Conservation (phyloP, 495 filamentous ascomycete genomes). For the Lasiosphaeria ovina region DNA sequence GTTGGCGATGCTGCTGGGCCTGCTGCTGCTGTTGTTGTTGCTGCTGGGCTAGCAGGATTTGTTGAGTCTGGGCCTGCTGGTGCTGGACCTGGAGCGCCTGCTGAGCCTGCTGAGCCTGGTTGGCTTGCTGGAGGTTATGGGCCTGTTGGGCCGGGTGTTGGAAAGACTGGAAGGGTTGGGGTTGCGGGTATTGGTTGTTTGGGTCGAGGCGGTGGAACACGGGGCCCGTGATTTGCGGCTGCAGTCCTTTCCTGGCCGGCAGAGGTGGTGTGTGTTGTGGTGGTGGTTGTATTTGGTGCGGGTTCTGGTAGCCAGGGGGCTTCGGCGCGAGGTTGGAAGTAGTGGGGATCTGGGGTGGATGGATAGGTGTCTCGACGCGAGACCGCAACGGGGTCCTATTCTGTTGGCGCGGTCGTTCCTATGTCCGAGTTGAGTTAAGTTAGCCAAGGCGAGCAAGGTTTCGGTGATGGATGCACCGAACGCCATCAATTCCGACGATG, state of each 20-base stretch:
- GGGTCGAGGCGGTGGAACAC: not conserved
- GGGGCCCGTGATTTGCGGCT: constrained; percentile 2
- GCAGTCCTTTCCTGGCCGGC: constrained; percentile 6
- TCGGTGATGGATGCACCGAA: not conserved
- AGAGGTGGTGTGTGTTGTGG: not conserved
- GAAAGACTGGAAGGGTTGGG: not conserved
- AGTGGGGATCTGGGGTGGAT: constrained; percentile 19
- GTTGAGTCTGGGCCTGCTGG: constrained; percentile 16
- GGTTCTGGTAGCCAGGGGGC: not conserved
- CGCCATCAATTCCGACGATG: too few species aligned
- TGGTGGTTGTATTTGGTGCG: not conserved
- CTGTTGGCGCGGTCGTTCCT: constrained; percentile 4
- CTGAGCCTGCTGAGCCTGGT: not conserved
- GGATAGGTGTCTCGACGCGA: constrained; percentile 21
- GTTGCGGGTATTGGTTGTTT: constrained; percentile 12
- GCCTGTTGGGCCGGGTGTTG: constrained; percentile 1
- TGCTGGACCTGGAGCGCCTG: constrained; percentile 6
- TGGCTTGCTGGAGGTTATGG: not conserved
- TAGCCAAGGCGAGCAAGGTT: not conserved
- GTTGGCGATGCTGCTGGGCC: constrained; percentile 8
- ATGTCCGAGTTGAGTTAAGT: not conserved
- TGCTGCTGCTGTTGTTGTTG: constrained; percentile 7
- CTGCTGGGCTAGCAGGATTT: not conserved
- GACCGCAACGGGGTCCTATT: not conserved
- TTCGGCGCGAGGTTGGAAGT: not conserved